Conservation (phyloP, 2,329 filamentous ascomycete species). For the Aschersonia sp. region DNA sequence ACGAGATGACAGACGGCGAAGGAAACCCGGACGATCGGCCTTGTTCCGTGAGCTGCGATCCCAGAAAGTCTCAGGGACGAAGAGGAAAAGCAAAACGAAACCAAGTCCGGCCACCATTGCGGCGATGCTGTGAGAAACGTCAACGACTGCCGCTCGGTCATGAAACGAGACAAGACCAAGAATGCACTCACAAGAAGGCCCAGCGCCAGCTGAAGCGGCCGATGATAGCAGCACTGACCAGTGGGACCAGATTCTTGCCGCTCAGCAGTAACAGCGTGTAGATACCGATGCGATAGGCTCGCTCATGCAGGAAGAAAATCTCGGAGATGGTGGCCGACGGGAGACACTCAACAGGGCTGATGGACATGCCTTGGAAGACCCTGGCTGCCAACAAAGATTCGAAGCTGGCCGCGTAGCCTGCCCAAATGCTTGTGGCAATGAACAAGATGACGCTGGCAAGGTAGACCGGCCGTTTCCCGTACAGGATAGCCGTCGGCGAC, state of each 20-base stretch:
- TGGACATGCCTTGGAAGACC: conserved; percentile 75
- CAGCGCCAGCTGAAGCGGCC: conserved; percentile 69
- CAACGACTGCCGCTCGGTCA: background rate
- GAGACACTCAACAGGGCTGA: conserved; percentile 83
- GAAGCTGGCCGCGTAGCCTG: conserved; percentile 70
- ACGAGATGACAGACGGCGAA: conserved; percentile 32
- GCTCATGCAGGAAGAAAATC: conserved; percentile 90
- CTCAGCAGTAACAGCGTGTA: conserved; percentile 82
- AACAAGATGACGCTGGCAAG: conserved; percentile 66
- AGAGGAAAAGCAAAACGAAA: conserved; percentile 64
- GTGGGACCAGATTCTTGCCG: conserved; percentile 79
- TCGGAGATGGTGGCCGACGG: conserved; percentile 91
- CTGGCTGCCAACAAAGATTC: conserved; percentile 65
- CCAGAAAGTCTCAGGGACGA: conserved; percentile 94
- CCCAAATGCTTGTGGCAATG: conserved; percentile 66
- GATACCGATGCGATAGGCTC: conserved; percentile 83
- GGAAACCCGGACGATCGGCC: conserved; percentile 27
- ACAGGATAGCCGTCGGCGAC: conserved; percentile 84
- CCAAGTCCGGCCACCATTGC: conserved; percentile 65
- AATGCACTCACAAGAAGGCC: conserved; percentile 62
- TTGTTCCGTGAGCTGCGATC: conserved; percentile 54
- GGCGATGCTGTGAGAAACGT: conserved; percentile 45
- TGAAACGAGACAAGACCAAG: background rate
- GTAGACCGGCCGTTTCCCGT: conserved; percentile 83
- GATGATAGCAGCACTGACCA: conserved; percentile 79